Percentiles rank a stretch among this genome's conserved stretches.
Conservation (phyloP, 140 eudicot genomes). For the Anethum foeniculum region DNA sequence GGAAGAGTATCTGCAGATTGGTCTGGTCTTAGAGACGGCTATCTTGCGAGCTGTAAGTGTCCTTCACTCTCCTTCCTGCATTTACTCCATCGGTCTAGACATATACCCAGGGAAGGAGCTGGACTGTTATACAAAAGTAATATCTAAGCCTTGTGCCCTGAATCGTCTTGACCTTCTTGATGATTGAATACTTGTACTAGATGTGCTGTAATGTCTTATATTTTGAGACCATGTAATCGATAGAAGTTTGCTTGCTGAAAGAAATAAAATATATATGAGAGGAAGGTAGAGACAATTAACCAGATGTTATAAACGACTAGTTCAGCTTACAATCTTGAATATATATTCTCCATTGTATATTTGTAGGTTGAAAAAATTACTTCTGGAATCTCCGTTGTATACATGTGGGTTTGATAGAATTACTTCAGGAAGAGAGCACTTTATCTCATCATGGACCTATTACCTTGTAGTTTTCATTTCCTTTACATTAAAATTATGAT, state of each 20-base stretch:
- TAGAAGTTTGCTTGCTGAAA: neutral
- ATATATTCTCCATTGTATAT: neutral
- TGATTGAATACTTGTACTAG: neutral
- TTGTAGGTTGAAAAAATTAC: neutral
- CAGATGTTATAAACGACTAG: neutral
- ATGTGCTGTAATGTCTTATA: neutral
- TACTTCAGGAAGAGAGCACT: neutral
- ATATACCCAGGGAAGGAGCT: neutral
- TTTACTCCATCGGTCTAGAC: neutral
- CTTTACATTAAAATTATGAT: neutral
- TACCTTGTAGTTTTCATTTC: neutral
- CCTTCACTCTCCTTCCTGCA: conserved; percentile 3
- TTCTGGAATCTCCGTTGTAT: neutral
- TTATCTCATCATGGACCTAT: neutral
- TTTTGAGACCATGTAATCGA: neutral
- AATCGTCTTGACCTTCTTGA: neutral
- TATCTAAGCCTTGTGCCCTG: neutral
- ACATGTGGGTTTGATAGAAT: neutral
- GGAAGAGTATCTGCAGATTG: conserved; percentile 54
- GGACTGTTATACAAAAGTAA: neutral
- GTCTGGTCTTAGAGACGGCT: conserved; percentile 51
- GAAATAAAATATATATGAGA: neutral
- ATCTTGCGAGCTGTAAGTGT: conserved; percentile 52
- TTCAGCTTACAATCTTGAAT: neutral
- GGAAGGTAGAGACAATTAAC: neutral